These are phyloP conservation scores for Penicillium sp. DNA, from an alignment of 2,329 filamentous ascomycete species.

Conservation along the genomic window DNA sequence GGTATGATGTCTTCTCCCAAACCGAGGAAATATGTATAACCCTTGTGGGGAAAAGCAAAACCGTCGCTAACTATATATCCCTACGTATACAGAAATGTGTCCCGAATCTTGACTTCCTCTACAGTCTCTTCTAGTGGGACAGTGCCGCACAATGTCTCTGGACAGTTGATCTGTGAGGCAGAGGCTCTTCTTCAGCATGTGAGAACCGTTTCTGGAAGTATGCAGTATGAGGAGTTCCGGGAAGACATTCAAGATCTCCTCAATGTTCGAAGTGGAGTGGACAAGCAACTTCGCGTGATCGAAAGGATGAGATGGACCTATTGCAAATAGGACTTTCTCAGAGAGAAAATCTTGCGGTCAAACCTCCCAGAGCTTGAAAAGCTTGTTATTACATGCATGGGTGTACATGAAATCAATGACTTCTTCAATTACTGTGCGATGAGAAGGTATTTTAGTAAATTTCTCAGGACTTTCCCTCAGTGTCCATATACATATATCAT, in stretches of 20 bases:
- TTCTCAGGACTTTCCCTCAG: no score
- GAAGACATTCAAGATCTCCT: slow-evolving; percentile 85
- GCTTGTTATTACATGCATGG: no score
- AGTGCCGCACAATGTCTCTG: slow-evolving; percentile 88
- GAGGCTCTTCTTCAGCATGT: slow-evolving; percentile 75
- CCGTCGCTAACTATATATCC: slow-evolving; percentile 1
- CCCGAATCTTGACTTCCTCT: slow-evolving; percentile 71
- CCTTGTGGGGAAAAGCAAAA: neutral
- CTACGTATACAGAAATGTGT: slow-evolving; percentile 63
- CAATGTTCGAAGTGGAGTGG: slow-evolving; percentile 73
- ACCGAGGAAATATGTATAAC: neutral
- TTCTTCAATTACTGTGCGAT: no score
- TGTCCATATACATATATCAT: no score
- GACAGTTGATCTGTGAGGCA: slow-evolving; percentile 83
- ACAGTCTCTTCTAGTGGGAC: slow-evolving; percentile 67
- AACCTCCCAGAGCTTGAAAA: no score
- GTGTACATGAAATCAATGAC: no score
- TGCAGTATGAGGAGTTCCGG: slow-evolving; percentile 78
- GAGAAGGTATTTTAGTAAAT: no score
- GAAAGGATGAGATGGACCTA: slow-evolving; percentile 90
- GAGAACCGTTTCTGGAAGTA: slow-evolving; percentile 65
- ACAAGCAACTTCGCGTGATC: slow-evolving; percentile 73
- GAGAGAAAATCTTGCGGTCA: no score
- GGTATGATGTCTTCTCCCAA: slow-evolving; percentile 42
- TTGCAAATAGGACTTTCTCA: slow-evolving; percentile 60